A percentile compares a stretch with the other conserved stretches of the same genome.
Evolutionary conservation across 495 filamentous ascomycete genomes (phyloP).

Genomic region (Parmelia sp.): DNA sequence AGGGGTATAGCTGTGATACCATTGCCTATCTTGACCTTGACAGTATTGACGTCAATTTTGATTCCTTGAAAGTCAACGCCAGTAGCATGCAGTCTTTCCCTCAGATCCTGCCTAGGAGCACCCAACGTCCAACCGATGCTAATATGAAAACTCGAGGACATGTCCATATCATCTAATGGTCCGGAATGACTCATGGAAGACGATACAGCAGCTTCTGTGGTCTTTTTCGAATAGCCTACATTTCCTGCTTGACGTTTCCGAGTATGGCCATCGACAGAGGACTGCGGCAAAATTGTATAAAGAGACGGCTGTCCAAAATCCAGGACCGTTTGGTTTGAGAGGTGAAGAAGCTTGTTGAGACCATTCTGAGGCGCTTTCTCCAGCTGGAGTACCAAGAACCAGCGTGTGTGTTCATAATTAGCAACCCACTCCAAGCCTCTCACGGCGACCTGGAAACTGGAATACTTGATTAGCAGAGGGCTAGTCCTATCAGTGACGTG

Average conservation of each 20-base stretch:
- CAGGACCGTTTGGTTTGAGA: slow-evolving; percentile 57
- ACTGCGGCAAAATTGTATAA: slow-evolving; percentile 38
- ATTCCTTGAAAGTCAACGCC: slow-evolving; percentile 27
- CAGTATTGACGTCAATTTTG: slow-evolving; percentile 38
- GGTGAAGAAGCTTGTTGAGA: slow-evolving; percentile 55
- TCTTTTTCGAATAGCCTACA: neutral
- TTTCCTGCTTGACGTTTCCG: neutral
- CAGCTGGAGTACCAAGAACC: slow-evolving; percentile 76
- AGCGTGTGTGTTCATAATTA: slow-evolving; percentile 69
- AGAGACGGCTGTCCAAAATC: slow-evolving; percentile 65
- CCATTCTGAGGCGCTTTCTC: slow-evolving; percentile 42
- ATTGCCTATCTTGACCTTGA: slow-evolving; percentile 69
- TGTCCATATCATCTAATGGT: slow-evolving; percentile 25
- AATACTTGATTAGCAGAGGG: slow-evolving; percentile 15
- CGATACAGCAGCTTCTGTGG: neutral
- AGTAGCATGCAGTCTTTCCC: slow-evolving; percentile 23
- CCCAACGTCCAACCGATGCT: slow-evolving; percentile 63
- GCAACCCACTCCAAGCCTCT: slow-evolving; percentile 57
- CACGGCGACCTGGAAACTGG: slow-evolving; percentile 47
- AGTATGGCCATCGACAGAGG: too few relatives aligned
- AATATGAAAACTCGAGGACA: slow-evolving; percentile 55
- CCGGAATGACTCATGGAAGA: neutral
- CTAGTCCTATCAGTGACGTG: neutral
- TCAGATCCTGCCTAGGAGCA: slow-evolving; percentile 37
- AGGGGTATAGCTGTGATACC: slow-evolving; percentile 46